Conservation (phyloP, 2,329 filamentous ascomycete species). For the Trichoderma sp. region DNA sequence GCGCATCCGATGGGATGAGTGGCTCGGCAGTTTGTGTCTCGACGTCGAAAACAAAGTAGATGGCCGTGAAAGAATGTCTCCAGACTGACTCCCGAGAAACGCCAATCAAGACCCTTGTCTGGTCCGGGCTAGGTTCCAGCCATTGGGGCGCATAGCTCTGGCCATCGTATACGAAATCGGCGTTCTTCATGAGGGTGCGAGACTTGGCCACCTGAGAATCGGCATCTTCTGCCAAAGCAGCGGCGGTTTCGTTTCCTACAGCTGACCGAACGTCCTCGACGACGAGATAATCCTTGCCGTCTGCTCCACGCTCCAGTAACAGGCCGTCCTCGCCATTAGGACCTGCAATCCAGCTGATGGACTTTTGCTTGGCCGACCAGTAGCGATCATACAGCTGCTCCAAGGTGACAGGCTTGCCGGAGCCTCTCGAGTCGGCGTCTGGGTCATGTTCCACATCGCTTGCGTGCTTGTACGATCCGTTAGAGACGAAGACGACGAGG, state of each 20-base stretch:
- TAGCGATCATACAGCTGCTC: conserved; percentile 67
- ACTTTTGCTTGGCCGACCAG: conserved; percentile 65
- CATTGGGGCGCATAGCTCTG: conserved; percentile 57
- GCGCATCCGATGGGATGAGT: conserved; percentile 67
- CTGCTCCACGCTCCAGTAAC: conserved; percentile 69
- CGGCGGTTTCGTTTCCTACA: conserved; percentile 26
- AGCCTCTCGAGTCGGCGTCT: conserved; percentile 62
- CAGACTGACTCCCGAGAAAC: conserved; percentile 75
- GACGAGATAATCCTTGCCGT: conserved; percentile 72
- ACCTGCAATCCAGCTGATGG: conserved; percentile 75
- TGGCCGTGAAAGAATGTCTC: conserved; percentile 83
- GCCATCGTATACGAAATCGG: conserved; percentile 61
- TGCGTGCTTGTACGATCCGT: conserved; percentile 65
- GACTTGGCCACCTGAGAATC: conserved; percentile 46
- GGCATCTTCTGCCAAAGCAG: conserved; percentile 32
- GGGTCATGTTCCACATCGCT: conserved; percentile 68
- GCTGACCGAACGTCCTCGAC: conserved; percentile 77
- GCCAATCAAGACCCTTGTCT: conserved; percentile 83
- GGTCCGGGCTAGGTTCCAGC: conserved; percentile 76
- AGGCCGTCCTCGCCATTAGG: conserved; percentile 79
- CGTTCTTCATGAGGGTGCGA: conserved; percentile 73
- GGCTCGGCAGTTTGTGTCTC: conserved; percentile 74
- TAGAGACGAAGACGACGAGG: conserved; percentile 65
- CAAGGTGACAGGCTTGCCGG: conserved; percentile 71
- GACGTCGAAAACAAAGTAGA: conserved; percentile 93